Evolutionary conservation across 2,329 filamentous ascomycete genomes (phyloP), one percentile per base, ranked within the genome.

Genomic region (Periconia sp.): DNA sequence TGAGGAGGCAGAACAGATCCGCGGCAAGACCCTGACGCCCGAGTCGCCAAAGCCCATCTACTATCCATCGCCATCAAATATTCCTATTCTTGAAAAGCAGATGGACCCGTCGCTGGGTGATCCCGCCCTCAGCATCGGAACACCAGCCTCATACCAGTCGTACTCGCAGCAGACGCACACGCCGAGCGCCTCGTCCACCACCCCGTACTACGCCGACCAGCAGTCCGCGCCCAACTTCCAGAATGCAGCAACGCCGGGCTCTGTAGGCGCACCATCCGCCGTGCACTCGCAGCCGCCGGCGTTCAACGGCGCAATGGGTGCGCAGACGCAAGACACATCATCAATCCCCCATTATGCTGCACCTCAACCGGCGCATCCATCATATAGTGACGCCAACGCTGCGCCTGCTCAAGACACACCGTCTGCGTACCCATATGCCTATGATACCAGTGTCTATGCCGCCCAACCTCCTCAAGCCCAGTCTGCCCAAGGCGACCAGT

Each of bases 91-190:
- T 61, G 79, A 84, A 64, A 84, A 85, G 65, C 84, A 87, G 72
- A 88, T 83, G 80, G 85, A 89, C 71, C 83, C 84, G 40, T 73
- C 80, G 57, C 86, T 87, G 76, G 85, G 86, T 71, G 83, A 86
- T 66, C 83, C 83, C 42, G 77, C 83, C 40, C 79, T 78, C 50
- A 81, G 82, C 74, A 80, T 75, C 61, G 66, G 63, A 46, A 61
- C 63, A n/a, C 48, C 64, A 21, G 56, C 57, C 40, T 57, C 57
- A 30, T 68, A 58, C 53, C 61, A 54, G 36, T 56, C 55, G 52
- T 66, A 59, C 51, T 56, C 57, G 52, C 65, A 63, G 42, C 64
- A 66, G 38, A 57, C 61, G 32, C 63, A 68, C 28, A 59, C 60
- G 38, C 55, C 59, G 41, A 66, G 52, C 57, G 50, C 57, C 23